A percentile compares a stretch with the other conserved stretches of the same genome.
phyloP scores from a whole-genome alignment of 192 early-diverging fungal genomes.

The Umbelopsis vinacea region DNA sequence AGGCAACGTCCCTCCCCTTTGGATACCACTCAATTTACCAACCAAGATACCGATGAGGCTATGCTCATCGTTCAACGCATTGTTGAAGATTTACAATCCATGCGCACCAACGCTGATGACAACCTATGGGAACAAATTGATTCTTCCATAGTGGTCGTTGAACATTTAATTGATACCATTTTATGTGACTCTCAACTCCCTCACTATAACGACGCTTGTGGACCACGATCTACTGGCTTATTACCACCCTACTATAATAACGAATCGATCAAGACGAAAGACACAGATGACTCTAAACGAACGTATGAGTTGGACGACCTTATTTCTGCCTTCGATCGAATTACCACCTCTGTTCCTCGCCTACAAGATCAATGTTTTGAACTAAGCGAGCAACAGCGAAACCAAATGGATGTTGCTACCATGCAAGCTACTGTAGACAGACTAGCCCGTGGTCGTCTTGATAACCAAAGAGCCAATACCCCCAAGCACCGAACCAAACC shows the following conservation, averaged over 20 bases:
- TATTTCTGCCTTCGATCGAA: background rate
- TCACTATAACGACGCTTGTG: slow-evolving; percentile 6
- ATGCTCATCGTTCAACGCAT: slow-evolving; percentile 6
- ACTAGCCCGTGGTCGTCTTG: background rate
- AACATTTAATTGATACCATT: slow-evolving; percentile 19
- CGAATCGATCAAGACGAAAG: background rate
- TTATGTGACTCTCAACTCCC: slow-evolving; percentile 11
- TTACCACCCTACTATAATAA: slow-evolving; percentile 5
- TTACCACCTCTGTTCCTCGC: background rate
- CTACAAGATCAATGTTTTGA: slow-evolving; percentile 18
- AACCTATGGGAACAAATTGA: slow-evolving; percentile 3
- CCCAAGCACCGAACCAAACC: background rate
- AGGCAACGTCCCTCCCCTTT: background rate
- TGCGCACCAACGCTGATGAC: background rate
- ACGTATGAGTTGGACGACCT: background rate
- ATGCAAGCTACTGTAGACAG: background rate
- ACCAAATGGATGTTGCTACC: background rate
- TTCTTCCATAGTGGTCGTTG: background rate
- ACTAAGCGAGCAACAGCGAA: background rate
- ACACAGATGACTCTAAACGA: background rate
- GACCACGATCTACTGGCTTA: background rate
- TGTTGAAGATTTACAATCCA: background rate
- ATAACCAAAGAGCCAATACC: slow-evolving; percentile 3
- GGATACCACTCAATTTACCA: background rate
- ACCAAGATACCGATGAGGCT: slow-evolving; percentile 19